phyloP scores from a whole-genome alignment of 1,139 yeast genomes.

The Saccharomyces hybrid region DNA sequence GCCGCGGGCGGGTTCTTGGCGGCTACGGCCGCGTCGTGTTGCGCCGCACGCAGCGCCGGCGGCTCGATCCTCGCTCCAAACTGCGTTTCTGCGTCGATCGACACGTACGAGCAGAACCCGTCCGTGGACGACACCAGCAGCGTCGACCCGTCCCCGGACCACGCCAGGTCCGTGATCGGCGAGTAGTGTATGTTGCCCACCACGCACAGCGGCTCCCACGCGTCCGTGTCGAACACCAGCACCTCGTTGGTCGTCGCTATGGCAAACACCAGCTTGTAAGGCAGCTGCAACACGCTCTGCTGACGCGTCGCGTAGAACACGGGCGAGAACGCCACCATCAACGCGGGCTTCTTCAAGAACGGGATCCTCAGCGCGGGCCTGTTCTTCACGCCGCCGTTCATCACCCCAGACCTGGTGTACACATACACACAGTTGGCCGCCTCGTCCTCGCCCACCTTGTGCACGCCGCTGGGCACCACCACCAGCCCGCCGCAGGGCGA shows the following conservation, averaged over 20 bases:
- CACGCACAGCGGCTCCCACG: conserved; percentile 58
- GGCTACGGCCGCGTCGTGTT: background rate
- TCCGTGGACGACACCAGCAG: conserved; percentile 79
- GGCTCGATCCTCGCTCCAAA: background rate
- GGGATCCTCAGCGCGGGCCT: conserved; percentile 70
- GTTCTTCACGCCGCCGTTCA: conserved; percentile 26
- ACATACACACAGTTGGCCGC: conserved; percentile 63
- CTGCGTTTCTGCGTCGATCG: conserved; percentile 36
- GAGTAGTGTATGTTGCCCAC: conserved; percentile 81
- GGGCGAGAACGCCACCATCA: conserved; percentile 75
- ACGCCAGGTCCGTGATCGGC: conserved; percentile 75
- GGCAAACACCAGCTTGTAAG: conserved; percentile 80
- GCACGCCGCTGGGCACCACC: conserved; percentile 77
- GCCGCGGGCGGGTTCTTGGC: background rate
- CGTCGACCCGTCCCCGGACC: conserved; percentile 70
- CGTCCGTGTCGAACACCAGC: conserved; percentile 71
- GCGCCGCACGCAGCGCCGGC: background rate
- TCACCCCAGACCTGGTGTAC: conserved; percentile 60
- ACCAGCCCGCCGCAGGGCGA: conserved; percentile 85
- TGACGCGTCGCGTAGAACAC: conserved; percentile 41
- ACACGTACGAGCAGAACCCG: conserved; percentile 75
- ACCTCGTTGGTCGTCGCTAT: conserved; percentile 89
- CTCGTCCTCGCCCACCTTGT: conserved; percentile 32
- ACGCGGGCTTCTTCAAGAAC: conserved; percentile 75
- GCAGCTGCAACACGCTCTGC: conserved; percentile 36